Evolutionary conservation across 225 moss, liverwort and hornwort species (phyloP), one percentile per base, ranked within the genome.

Genomic region (Sphagnum tenellum): DNA sequence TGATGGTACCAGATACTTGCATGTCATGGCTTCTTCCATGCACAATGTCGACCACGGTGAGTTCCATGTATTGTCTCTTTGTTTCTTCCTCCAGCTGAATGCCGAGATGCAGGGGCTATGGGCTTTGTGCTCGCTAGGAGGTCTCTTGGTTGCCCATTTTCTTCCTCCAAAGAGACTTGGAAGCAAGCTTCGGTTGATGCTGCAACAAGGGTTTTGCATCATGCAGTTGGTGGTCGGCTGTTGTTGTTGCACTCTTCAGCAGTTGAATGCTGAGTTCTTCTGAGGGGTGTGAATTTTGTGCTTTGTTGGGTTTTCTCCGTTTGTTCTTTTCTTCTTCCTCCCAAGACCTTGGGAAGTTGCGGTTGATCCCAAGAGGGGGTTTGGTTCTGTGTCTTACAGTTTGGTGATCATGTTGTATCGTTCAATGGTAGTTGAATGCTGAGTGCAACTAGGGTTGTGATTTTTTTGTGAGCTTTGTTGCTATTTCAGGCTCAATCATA

Each of bases 1-100:
- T 50, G 73, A 76, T 53, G 76, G 78, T 10, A 73, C 73, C 78
- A 73, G 60, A 68, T 76, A 67, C 48, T 29, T 82, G 66, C 78
- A 76, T 59, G 78, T 79, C 66, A 79, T 79, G 82, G 78, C 78
- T 48, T 78, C 82, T 51, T 82, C 82, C 55, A 63, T 79, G 78
- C 76, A 82, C 5, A 82, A 82, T 71, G 82, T 82, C 56, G 82
- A 82, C 66, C 65, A 79, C 29, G 82, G 82, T 82, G 66, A 14
- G 12, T 45, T 29, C 29, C 29, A 29, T 1, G 29, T 29, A 29
- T 29, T 29, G 29, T 29, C 29, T 29, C 29, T 29, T 29, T 29
- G 29, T 29, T 29, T 29, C 29, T 29, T 29, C 29, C 29, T 29
- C 29, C 29, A 29, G 29, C 29, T 29, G 29, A 29, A 29, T 29